Evolutionary conservation across 306 rosid species (phyloP).

Genomic region (Dicorynia guianensis): DNA sequence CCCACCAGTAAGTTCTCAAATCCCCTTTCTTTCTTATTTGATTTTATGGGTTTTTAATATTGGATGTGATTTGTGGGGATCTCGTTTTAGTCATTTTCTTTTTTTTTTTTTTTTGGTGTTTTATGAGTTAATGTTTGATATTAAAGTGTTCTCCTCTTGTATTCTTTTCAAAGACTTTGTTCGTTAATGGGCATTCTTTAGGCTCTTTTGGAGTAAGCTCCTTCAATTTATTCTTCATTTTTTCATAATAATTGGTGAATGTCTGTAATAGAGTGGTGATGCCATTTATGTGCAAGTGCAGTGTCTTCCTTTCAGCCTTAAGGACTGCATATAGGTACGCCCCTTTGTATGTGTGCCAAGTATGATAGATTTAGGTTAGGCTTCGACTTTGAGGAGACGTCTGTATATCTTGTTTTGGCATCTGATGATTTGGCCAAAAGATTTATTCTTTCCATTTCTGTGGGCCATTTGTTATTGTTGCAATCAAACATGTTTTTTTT

Average conservation of each 20-base stretch:
- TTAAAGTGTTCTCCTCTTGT: neutral
- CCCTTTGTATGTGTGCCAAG: constrained; percentile 21
- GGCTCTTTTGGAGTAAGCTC: neutral
- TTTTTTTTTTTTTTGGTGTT: too few relatives aligned
- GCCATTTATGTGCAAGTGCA: constrained; percentile 11
- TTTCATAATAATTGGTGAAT: neutral
- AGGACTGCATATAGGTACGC: neutral
- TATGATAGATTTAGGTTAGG: neutral
- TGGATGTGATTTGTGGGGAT: neutral
- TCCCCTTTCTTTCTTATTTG: neutral
- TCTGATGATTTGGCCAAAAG: neutral
- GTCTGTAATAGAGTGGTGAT: neutral
- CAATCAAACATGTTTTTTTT: neutral
- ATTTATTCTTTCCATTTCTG: constrained; percentile 13
- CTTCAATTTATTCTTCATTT: neutral
- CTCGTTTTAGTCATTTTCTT: too few relatives aligned
- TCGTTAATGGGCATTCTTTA: neutral
- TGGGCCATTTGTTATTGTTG: constrained; percentile 1
- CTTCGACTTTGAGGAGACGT: neutral
- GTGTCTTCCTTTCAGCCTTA: constrained; percentile 24
- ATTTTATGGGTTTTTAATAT: neutral
- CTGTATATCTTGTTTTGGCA: constrained; percentile 5
- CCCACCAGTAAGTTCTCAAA: constrained; percentile 57
- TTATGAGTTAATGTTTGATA: neutral
- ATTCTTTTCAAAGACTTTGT: neutral